These are phyloP conservation scores for Tardiomyces depauwii DNA, from an alignment of 1,139 yeast species.

Conservation along the genomic window DNA sequence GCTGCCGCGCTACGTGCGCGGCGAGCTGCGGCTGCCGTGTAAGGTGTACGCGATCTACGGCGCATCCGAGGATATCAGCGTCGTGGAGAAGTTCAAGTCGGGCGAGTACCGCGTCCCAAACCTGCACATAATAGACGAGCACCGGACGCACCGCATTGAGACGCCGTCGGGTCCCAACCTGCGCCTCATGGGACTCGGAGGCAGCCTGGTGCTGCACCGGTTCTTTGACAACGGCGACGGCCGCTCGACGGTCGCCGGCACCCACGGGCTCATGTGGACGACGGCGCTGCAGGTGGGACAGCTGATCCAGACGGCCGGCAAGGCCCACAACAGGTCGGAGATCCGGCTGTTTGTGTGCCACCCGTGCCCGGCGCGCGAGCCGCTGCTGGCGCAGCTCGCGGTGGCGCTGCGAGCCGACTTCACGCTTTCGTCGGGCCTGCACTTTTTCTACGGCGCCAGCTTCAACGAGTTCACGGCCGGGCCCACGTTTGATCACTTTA, in stretches of 20 bases:
- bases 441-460: slow-evolving; percentile 60
- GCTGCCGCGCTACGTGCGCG: slow-evolving; percentile 39
- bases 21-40: slow-evolving; percentile 36
- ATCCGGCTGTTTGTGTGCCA: slow-evolving; percentile 57
- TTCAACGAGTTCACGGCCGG: slow-evolving; percentile 43
- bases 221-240: slow-evolving; percentile 57
- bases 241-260: slow-evolving; percentile 43
- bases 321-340: slow-evolving; percentile 29
- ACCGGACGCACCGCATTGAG: slow-evolving; percentile 26
- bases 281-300: slow-evolving; percentile 63
- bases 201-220: slow-evolving; percentile 54
- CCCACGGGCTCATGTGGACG: slow-evolving; percentile 68
- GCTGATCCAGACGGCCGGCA: slow-evolving; percentile 37
- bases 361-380: slow-evolving; percentile 56
- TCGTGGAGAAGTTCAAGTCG: slow-evolving; percentile 47
- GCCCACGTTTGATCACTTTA: slow-evolving; percentile 1
- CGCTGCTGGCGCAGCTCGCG: slow-evolving; percentile 57
- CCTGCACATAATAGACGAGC: slow-evolving; percentile 51
- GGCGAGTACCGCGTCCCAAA: slow-evolving; percentile 46
- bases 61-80: slow-evolving; percentile 61
- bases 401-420: slow-evolving; percentile 60
- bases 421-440: slow-evolving; percentile 61
- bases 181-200: slow-evolving; percentile 61
- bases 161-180: slow-evolving; percentile 32
- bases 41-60: slow-evolving; percentile 75